Conservation (phyloP, 345 rosid species). For the Cardamine chenopodiifolia region DNA sequence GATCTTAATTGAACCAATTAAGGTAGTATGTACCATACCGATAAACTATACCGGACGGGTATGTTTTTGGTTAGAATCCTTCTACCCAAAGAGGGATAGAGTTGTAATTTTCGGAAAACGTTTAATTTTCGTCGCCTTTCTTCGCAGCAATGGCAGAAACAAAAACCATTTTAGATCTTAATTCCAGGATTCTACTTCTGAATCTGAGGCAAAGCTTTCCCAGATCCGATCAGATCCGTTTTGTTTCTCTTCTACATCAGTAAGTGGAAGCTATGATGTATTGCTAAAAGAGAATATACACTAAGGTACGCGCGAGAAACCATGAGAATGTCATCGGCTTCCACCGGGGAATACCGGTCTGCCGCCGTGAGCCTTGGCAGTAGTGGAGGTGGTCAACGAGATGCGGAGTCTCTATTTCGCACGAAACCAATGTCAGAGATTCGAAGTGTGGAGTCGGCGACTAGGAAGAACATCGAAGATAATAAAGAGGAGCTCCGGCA, state of each 20-base stretch:
- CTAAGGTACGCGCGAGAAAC: slow-evolving; percentile 18
- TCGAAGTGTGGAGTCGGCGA: slow-evolving; percentile 69
- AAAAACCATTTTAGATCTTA: slow-evolving; percentile 33
- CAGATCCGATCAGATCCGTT: slow-evolving; percentile 43
- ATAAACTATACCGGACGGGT: slow-evolving; percentile 9
- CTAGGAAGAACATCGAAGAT: slow-evolving; percentile 79
- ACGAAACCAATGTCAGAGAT: slow-evolving; percentile 75
- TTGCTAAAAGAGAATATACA: slow-evolving; percentile 29
- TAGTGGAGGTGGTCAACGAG: slow-evolving; percentile 61
- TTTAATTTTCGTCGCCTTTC: slow-evolving; percentile 37
- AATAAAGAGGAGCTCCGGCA: slow-evolving; percentile 97
- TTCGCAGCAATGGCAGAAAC: slow-evolving; percentile 36
- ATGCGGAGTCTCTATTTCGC: slow-evolving; percentile 86
- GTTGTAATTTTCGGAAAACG: slow-evolving; percentile 1
- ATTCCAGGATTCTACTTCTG: slow-evolving; percentile 24
- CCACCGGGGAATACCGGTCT: slow-evolving; percentile 51
- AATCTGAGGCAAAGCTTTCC: slow-evolving; percentile 36
- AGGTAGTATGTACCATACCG: not conserved
- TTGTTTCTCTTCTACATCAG: slow-evolving; percentile 13
- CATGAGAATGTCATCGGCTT: slow-evolving; percentile 51
- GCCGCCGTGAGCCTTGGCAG: slow-evolving; percentile 35
- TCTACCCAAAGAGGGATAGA: slow-evolving; percentile 9
- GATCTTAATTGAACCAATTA: not conserved
- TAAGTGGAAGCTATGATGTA: slow-evolving; percentile 20
- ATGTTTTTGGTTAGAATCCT: not conserved